Evolutionary conservation across 345 rosid genomes (phyloP), one percentile per base, ranked within the genome.

Genomic region (Lepidium africanum): DNA sequence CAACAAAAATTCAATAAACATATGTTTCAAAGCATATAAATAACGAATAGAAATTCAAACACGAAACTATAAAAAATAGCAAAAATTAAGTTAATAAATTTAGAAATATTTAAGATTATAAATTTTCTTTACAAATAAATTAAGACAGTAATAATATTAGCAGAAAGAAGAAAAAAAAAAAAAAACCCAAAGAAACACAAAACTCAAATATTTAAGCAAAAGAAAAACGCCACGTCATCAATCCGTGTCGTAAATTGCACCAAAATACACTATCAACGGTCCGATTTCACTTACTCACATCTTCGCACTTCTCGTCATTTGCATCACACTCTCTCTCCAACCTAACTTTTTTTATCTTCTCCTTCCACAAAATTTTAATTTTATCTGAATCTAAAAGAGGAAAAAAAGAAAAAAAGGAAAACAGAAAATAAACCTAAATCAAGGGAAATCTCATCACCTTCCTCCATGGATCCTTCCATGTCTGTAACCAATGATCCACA

Each of bases 381-480:
- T 61, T 47, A 11, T 21, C 57, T 8, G 47, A 21, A 21, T 21
- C 23, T 3, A 21, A 25, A 25, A 25, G 27, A 25, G 27, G 27
- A 25, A 25, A 57, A 53, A 25, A 63, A 11, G 46, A 53, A 71
- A 53, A 49, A 11, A 48, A 7, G 7, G 4, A 38, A 19, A 40
- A n/a, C 23, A 61, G 37, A 38, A 50, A 45, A 54, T 33, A 21
- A 10, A 61, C 4, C 59, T 10, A 19, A 73, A 66, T 32, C 39
- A 48, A 74, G n/a, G n/a, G n/a, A n/a, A 73, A 74, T 60, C 77
- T 67, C 73, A 53, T 64, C 76, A 21, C 23, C 23, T 21, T 13
- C 32, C 50, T 60, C 73, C 58, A 77, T 77, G 80, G 80, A 77
- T 72, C 76, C 76, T 63, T 59, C 79, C 41, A 63, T 76, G 51